Evolutionary conservation across 257 asterid species (phyloP).

Genomic region (Oldenlandia corymbosa): DNA sequence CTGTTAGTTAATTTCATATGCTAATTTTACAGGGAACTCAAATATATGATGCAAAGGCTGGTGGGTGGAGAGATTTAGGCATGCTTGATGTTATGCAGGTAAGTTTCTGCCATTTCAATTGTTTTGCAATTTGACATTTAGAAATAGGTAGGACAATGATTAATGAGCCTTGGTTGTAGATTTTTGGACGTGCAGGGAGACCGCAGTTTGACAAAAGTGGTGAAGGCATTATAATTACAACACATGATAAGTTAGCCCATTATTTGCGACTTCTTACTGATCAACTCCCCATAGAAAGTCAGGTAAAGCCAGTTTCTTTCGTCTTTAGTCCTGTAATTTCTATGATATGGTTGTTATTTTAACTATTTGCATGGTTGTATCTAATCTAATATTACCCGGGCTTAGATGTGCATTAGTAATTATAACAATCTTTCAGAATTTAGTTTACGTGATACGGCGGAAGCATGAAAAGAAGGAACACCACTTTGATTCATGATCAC

Average conservation of each 20-base stretch:
- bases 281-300: conserved; percentile 98
- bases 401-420: background rate
- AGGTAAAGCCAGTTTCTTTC: conserved; percentile 41
- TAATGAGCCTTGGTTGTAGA: conserved; percentile 42
- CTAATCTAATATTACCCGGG: background rate
- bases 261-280: conserved; percentile 88
- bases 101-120: conserved; percentile 18
- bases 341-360: background rate
- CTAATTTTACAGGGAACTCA: conserved; percentile 78
- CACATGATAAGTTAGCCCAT: conserved; percentile 80
- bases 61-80: conserved; percentile 99
- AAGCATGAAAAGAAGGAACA: no score
- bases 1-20: conserved; percentile 5
- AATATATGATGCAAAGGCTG: conserved; percentile 96
- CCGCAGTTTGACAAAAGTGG: conserved; percentile 99
- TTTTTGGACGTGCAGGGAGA: conserved; percentile 99
- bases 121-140: conserved; percentile 4
- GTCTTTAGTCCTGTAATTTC: background rate
- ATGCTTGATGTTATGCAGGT: conserved; percentile 99
- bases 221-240: conserved; percentile 93
- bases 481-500: no score
- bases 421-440: background rate
- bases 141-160: conserved; percentile 8
- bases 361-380: background rate
- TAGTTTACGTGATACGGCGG: no score